Conservation (phyloP, 1,284 basidiomycete genomes). For the Spongispora temasekensis region DNA sequence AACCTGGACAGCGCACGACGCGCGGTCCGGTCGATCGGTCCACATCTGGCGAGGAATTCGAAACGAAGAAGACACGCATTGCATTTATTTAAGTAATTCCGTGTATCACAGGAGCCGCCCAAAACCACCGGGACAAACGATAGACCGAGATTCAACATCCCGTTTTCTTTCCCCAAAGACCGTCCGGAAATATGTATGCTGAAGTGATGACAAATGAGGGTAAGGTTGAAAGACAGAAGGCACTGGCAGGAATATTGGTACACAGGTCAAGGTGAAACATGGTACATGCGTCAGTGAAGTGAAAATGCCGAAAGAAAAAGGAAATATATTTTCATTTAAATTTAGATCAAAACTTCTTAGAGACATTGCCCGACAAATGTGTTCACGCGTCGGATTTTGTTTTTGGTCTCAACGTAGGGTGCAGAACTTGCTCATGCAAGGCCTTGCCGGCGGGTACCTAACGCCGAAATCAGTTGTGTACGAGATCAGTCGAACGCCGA, state of each 20-base stretch:
- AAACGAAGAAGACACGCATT: neutral
- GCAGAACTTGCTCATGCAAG: conserved; percentile 83
- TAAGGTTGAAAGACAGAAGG: neutral
- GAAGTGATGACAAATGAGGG: too few relatives aligned
- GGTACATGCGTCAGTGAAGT: too few relatives aligned
- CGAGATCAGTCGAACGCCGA: neutral
- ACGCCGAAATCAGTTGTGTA: conserved; percentile 7
- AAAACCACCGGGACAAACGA: neutral
- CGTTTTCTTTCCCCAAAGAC: neutral
- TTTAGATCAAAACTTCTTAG: too few relatives aligned
- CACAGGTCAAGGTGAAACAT: too few relatives aligned
- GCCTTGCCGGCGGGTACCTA: conserved; percentile 88
- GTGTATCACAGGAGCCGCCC: too few relatives aligned
- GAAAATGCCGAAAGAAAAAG: too few relatives aligned
- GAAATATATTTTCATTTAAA: too few relatives aligned
- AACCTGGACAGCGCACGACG: too few relatives aligned
- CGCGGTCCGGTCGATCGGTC: too few relatives aligned
- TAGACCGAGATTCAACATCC: neutral
- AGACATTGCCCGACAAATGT: too few relatives aligned
- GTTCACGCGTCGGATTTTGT: conserved; percentile 26
- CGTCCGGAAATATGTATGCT: too few relatives aligned
- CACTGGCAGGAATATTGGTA: too few relatives aligned
- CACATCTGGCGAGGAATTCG: neutral
- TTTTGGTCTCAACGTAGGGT: conserved; percentile 47
- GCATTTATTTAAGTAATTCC: neutral